A percentile compares a stretch with the other conserved stretches of the same genome.
These are phyloP conservation scores for Ceratobasidium sp. DNA, from an alignment of 1,284 basidiomycete genomes.

Conservation along the genomic window DNA sequence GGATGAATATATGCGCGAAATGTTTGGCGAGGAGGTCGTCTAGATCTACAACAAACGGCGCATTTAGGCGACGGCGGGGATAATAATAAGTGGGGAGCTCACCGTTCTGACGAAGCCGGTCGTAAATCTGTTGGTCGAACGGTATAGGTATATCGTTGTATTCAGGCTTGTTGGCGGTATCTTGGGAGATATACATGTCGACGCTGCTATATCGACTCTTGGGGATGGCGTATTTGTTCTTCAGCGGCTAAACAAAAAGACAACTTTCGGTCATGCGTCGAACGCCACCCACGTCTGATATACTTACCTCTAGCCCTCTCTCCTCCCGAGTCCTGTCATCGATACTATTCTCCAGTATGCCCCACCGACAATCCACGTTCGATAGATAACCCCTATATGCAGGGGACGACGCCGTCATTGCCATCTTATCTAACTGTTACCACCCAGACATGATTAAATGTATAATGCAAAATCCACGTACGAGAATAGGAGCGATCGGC, in stretches of 20 bases:
- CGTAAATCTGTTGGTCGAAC: slow-evolving; percentile 80
- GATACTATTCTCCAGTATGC: slow-evolving; percentile 96
- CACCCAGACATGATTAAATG: neutral
- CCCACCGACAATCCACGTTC: slow-evolving; percentile 98
- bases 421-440: slow-evolving; percentile 69
- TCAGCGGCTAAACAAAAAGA: slow-evolving; percentile 71
- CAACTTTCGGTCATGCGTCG: too few relatives aligned
- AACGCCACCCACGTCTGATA: neutral
- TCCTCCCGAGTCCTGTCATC: slow-evolving; percentile 98
- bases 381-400: slow-evolving; percentile 94
- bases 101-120: slow-evolving; percentile 82
- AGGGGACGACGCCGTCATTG: slow-evolving; percentile 93
- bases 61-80: slow-evolving; percentile 17
- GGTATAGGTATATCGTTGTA: slow-evolving; percentile 93
- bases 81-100: slow-evolving; percentile 50
- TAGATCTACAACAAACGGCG: slow-evolving; percentile 70
- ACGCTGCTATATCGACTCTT: slow-evolving; percentile 98
- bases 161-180: slow-evolving; percentile 87
- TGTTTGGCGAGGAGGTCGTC: slow-evolving; percentile 92
- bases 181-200: slow-evolving; percentile 88
- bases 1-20: slow-evolving; percentile 95
- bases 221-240: slow-evolving; percentile 83
- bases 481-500: slow-evolving; percentile 94
- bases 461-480: slow-evolving; percentile 58
- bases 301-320: slow-evolving; percentile 80